Percentiles rank a stretch among this genome's conserved stretches.
phyloP scores from a whole-genome alignment of 768 basidiomycete genomes.

The Lactarius evosmus region DNA sequence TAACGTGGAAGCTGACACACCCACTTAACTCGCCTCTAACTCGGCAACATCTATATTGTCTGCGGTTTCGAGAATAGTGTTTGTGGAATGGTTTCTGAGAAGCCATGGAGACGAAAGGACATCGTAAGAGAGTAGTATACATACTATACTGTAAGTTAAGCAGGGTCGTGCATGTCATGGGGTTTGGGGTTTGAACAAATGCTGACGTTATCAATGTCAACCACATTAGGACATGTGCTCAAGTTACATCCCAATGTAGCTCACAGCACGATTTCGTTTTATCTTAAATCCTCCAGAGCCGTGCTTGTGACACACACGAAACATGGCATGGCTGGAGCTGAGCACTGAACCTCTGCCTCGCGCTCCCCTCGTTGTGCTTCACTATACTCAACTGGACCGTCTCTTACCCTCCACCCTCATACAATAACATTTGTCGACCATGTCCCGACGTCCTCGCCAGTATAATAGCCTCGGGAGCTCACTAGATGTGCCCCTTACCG shows the following conservation, averaged over 20 bases:
- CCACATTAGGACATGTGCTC: too few relatives aligned
- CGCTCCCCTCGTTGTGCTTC: background rate
- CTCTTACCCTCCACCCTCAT: background rate
- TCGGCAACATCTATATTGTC: constrained; percentile 98
- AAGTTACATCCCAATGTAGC: too few relatives aligned
- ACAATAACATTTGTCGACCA: background rate
- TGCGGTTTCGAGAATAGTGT: too few relatives aligned
- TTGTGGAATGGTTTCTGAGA: too few relatives aligned
- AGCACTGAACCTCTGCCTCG: background rate
- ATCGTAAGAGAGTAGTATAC: too few relatives aligned
- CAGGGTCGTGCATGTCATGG: too few relatives aligned
- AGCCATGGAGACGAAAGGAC: too few relatives aligned
- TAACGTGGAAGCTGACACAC: constrained; percentile 25
- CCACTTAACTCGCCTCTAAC: constrained; percentile 96
- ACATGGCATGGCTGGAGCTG: background rate
- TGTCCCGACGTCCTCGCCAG: background rate
- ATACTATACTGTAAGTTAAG: too few relatives aligned
- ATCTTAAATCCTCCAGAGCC: too few relatives aligned
- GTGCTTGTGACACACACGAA: background rate
- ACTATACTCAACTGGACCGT: background rate
- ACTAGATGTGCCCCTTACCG: background rate
- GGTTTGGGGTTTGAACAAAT: too few relatives aligned
- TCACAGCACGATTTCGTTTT: too few relatives aligned
- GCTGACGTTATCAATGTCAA: too few relatives aligned
- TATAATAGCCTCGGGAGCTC: background rate